Evolutionary conservation across 345 rosid species (phyloP).

Genomic region (Populus ilicifolia): DNA sequence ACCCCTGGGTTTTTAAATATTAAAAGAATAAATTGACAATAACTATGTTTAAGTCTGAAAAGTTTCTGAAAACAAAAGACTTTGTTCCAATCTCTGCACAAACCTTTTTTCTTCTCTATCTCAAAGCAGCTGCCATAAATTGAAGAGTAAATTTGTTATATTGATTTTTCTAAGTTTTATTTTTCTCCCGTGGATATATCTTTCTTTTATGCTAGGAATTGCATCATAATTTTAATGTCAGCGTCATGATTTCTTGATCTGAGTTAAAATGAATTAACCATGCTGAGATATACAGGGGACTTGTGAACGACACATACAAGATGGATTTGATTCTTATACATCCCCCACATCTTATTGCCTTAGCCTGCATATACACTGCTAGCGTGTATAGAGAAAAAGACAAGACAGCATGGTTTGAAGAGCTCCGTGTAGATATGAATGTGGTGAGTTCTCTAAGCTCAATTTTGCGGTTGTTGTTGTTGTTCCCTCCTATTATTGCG

Average conservation of each 20-base stretch:
- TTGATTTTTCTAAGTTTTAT: neutral
- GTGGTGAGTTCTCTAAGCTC: conserved; percentile 50
- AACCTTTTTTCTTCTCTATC: neutral
- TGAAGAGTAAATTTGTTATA: neutral
- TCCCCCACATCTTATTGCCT: conserved; percentile 80
- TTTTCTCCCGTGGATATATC: neutral
- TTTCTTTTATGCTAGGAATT: neutral
- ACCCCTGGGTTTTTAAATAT: neutral
- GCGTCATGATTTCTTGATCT: neutral
- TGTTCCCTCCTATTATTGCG: neutral
- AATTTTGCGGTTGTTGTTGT: neutral
- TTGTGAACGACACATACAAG: conserved; percentile 91
- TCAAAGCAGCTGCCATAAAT: neutral
- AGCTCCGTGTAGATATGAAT: conserved; percentile 94
- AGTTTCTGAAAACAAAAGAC: neutral
- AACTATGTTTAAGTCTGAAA: neutral
- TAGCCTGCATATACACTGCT: conserved; percentile 90
- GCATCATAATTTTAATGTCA: neutral
- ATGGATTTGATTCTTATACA: conserved; percentile 89
- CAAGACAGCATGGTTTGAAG: conserved; percentile 91
- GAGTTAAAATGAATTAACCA: neutral
- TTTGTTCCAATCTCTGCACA: neutral
- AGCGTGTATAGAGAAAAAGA: conserved; percentile 74
- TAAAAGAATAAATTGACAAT: neutral
- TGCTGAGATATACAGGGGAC: conserved; percentile 57